Conservation (phyloP, 306 rosid species). For the Medicago arabica region DNA sequence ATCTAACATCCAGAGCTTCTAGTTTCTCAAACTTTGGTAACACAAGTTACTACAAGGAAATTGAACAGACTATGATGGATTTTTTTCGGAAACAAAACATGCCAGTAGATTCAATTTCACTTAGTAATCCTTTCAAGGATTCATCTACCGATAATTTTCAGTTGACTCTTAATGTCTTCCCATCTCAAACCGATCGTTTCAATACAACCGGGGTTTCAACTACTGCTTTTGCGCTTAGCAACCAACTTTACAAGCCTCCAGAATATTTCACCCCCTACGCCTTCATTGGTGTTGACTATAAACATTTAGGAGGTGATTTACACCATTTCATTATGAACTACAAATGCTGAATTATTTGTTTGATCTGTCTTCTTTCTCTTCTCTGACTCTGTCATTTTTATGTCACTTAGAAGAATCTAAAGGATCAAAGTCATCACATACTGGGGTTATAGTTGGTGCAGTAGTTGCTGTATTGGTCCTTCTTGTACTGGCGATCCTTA, state of each 20-base stretch:
- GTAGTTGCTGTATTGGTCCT: slow-evolving; percentile 61
- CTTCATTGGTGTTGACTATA: slow-evolving; percentile 43
- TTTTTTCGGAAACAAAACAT: slow-evolving; percentile 31
- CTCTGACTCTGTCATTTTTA: slow-evolving; percentile 24
- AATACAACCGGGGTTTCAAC: slow-evolving; percentile 50
- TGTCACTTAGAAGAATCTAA: slow-evolving; percentile 28
- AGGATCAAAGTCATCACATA: slow-evolving; percentile 43
- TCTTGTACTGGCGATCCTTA: slow-evolving; percentile 56
- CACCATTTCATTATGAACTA: slow-evolving; percentile 19
- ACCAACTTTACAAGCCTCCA: slow-evolving; percentile 60
- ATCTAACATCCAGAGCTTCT: slow-evolving; percentile 59
- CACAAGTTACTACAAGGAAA: slow-evolving; percentile 40
- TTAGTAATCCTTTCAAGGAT: slow-evolving; percentile 46
- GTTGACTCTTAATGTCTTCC: slow-evolving; percentile 59
- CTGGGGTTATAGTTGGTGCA: slow-evolving; percentile 61
- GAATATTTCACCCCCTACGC: slow-evolving; percentile 58
- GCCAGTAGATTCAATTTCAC: slow-evolving; percentile 66
- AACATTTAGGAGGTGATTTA: slow-evolving; percentile 48
- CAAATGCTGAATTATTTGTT: slow-evolving; percentile 22
- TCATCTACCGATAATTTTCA: slow-evolving; percentile 46
- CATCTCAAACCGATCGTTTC: slow-evolving; percentile 59
- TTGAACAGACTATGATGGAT: slow-evolving; percentile 43
- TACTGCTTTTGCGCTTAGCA: slow-evolving; percentile 60
- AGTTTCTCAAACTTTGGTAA: slow-evolving; percentile 52
- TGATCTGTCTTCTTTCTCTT: slow-evolving; percentile 25